phyloP scores from a whole-genome alignment of 495 filamentous ascomycete genomes.

The Aspergillus sclerotioniger region DNA sequence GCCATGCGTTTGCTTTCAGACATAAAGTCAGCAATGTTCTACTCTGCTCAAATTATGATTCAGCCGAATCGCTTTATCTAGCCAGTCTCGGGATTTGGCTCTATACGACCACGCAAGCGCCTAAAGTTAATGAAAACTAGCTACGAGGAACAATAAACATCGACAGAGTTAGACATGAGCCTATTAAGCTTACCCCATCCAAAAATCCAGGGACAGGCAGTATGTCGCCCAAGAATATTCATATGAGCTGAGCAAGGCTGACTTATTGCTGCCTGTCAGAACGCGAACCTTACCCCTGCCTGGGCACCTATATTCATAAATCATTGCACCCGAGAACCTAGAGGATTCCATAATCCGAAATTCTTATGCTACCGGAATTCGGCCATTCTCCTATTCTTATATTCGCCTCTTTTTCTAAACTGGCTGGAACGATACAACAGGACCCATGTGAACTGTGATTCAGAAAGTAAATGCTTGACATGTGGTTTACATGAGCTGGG shows the following conservation, averaged over 20 bases:
- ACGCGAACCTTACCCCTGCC: not conserved
- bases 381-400: constrained; percentile 39
- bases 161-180: not conserved
- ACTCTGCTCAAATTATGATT: too few relatives aligned
- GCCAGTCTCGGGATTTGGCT: too few relatives aligned
- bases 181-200: not conserved
- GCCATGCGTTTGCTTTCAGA: too few relatives aligned
- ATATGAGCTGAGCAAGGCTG: not conserved
- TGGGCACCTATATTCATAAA: not conserved
- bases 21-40: too few relatives aligned
- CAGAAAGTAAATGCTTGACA: constrained; percentile 11
- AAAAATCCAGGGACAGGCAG: not conserved
- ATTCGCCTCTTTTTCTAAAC: constrained; percentile 37
- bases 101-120: too few relatives aligned
- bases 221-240: not conserved
- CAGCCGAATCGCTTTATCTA: too few relatives aligned
- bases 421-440: constrained; percentile 28
- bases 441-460: not conserved
- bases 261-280: not conserved
- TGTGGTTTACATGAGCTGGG: constrained; percentile 20
- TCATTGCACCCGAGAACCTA: not conserved
- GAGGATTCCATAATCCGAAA: not conserved
- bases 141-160: not conserved
- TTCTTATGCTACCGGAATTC: constrained; percentile 45
- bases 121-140: not conserved